These are phyloP conservation scores for Colletotrichum acutatum DNA, from an alignment of 2,329 filamentous ascomycete species.

Conservation along the genomic window DNA sequence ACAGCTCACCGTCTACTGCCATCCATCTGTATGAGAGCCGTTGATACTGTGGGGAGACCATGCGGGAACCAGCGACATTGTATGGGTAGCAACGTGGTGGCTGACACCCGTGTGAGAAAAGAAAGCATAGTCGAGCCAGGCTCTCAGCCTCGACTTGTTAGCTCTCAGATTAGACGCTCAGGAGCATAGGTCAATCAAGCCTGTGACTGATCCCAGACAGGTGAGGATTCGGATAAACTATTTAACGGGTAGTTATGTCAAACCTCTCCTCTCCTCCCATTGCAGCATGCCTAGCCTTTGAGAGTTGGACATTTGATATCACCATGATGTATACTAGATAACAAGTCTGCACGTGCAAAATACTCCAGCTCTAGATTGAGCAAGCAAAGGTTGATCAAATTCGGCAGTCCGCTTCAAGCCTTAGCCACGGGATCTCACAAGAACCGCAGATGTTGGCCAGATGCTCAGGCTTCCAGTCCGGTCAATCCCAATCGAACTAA, in stretches of 20 bases:
- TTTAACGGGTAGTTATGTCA: background rate
- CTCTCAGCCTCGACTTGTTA: background rate
- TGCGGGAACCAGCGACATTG: background rate
- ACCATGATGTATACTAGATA: background rate
- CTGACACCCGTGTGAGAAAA: background rate
- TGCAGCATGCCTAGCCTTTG: background rate
- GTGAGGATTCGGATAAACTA: background rate
- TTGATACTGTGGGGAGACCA: slow-evolving; percentile 18
- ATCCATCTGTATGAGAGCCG: background rate
- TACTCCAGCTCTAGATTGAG: too few species aligned
- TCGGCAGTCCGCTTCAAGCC: background rate
- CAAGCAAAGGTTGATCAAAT: background rate
- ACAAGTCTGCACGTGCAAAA: too few species aligned
- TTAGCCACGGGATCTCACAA: background rate
- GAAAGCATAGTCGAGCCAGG: background rate
- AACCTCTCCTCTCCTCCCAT: background rate
- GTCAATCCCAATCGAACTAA: background rate
- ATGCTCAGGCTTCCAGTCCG: background rate
- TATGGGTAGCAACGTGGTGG: background rate
- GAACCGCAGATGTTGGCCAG: background rate
- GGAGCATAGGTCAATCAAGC: background rate
- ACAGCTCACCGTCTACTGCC: background rate
- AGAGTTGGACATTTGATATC: background rate
- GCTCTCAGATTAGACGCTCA: background rate
- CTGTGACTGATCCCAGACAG: background rate